Conservation (phyloP, 2,329 filamentous ascomycete species). For the Aspergillus sp. region DNA sequence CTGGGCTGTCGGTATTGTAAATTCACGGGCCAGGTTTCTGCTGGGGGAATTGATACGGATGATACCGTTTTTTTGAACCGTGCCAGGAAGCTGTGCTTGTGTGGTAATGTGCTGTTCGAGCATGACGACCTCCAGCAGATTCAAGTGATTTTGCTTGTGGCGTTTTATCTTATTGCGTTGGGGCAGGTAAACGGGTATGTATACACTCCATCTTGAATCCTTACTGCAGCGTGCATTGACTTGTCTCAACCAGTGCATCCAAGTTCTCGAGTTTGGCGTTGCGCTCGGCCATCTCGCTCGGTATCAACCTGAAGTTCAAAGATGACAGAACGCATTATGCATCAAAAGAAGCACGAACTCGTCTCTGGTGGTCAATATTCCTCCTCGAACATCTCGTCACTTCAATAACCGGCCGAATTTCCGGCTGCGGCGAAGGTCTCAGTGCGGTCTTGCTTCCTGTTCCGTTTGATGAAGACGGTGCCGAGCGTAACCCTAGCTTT, state of each 20-base stretch:
- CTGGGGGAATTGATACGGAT: slow-evolving; percentile 31
- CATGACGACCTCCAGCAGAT: slow-evolving; percentile 45
- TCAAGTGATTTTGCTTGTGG: slow-evolving; percentile 40
- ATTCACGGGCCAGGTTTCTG: slow-evolving; percentile 24
- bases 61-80: slow-evolving; percentile 42
- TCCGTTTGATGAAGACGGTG: slow-evolving; percentile 39
- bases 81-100: slow-evolving; percentile 38
- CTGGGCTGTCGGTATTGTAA: slow-evolving; percentile 42
- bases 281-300: slow-evolving; percentile 40
- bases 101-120: slow-evolving; percentile 38
- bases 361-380: slow-evolving; percentile 47
- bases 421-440: slow-evolving; percentile 38
- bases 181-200: slow-evolving; percentile 45
- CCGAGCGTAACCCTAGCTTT: slow-evolving; percentile 24
- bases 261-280: slow-evolving; percentile 42
- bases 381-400: slow-evolving; percentile 42
- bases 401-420: slow-evolving; percentile 43
- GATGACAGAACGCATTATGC: slow-evolving; percentile 34
- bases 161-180: slow-evolving; percentile 39
- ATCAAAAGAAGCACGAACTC: slow-evolving; percentile 41
- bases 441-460: slow-evolving; percentile 39
- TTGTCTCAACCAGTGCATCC: slow-evolving; percentile 33
- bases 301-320: slow-evolving; percentile 42
- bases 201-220: too few species aligned
- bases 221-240: neutral